Evolutionary conservation across 176 grass and related monocot genomes (phyloP).

Genomic region (Lolium rigidum): DNA sequence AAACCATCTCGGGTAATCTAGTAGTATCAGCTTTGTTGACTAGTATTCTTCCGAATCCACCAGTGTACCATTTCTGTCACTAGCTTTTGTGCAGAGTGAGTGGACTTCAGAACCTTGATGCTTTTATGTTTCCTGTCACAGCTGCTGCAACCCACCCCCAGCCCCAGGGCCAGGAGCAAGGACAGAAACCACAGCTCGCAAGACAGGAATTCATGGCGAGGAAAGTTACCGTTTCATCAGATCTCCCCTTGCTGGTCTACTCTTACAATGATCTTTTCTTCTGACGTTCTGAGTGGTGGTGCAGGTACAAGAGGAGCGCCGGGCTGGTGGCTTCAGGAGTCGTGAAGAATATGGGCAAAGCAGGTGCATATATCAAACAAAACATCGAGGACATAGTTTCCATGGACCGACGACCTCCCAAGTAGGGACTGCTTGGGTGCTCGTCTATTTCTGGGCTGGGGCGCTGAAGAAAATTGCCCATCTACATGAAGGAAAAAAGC

Average conservation of each 20-base stretch:
- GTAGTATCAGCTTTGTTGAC: background rate
- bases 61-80: background rate
- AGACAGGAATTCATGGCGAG: constrained; percentile 67
- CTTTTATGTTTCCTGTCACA: constrained; percentile 25
- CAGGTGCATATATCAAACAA: constrained; percentile 71
- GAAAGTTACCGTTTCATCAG: constrained; percentile 48
- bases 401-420: constrained; percentile 68
- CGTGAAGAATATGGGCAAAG: constrained; percentile 72
- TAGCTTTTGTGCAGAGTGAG: background rate
- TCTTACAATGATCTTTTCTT: background rate
- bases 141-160: constrained; percentile 25
- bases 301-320: constrained; percentile 80
- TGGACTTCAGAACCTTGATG: constrained; percentile 4
- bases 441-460: constrained; percentile 19
- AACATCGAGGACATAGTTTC: constrained; percentile 83
- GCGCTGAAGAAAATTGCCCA: constrained; percentile 7
- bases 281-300: constrained; percentile 40
- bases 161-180: constrained; percentile 32
- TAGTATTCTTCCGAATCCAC: background rate
- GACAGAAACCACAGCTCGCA: constrained; percentile 47
- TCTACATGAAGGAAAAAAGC: background rate
- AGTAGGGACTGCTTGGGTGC: constrained; percentile 42
- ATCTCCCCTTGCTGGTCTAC: constrained; percentile 1
- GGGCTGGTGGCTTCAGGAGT: constrained; percentile 88
- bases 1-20: constrained; percentile 4